Conservation (phyloP, 2,329 filamentous ascomycete genomes). For the Immersiporthe knoxdaviesiana region DNA sequence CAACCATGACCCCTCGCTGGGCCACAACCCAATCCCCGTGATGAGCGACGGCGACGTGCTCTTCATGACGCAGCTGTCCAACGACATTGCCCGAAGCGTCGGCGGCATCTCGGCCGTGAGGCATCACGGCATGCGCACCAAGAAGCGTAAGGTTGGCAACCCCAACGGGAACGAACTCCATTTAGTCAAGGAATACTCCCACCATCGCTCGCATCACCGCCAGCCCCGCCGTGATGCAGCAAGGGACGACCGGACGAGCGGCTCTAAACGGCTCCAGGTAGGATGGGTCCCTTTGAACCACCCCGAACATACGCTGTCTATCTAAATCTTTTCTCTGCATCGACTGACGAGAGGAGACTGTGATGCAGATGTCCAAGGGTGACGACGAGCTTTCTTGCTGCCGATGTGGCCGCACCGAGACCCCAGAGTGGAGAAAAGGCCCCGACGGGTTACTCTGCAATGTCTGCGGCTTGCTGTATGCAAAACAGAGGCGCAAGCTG, state of each 20-base stretch:
- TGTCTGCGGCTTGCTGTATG: slow-evolving; percentile 29
- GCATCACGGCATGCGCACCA: slow-evolving; percentile 26
- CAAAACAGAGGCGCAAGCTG: slow-evolving; percentile 25
- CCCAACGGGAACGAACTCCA: slow-evolving; percentile 11
- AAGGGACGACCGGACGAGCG: neutral
- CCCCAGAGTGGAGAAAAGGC: slow-evolving; percentile 30
- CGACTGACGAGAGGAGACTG: neutral
- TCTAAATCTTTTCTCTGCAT: neutral
- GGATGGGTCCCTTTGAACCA: neutral
- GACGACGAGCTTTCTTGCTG: slow-evolving; percentile 19
- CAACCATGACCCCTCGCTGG: slow-evolving; percentile 20
- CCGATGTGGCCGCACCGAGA: slow-evolving; percentile 29
- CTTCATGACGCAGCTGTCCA: slow-evolving; percentile 31
- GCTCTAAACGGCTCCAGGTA: slow-evolving; percentile 10
- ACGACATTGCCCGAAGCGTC: slow-evolving; percentile 29
- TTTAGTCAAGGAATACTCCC: slow-evolving; percentile 8
- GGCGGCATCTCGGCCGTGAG: slow-evolving; percentile 28
- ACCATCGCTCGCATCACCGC: slow-evolving; percentile 14
- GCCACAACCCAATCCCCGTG: slow-evolving; percentile 25
- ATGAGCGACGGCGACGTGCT: slow-evolving; percentile 31
- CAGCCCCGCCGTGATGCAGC: neutral
- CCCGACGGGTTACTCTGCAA: slow-evolving; percentile 30
- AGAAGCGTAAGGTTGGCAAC: slow-evolving; percentile 20
- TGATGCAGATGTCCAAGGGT: neutral
- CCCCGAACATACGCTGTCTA: neutral